A percentile compares a stretch with the other conserved stretches of the same genome.
These are phyloP conservation scores for Colletotrichum zoysiae DNA, from an alignment of 2,329 filamentous ascomycete genomes.

Conservation along the genomic window DNA sequence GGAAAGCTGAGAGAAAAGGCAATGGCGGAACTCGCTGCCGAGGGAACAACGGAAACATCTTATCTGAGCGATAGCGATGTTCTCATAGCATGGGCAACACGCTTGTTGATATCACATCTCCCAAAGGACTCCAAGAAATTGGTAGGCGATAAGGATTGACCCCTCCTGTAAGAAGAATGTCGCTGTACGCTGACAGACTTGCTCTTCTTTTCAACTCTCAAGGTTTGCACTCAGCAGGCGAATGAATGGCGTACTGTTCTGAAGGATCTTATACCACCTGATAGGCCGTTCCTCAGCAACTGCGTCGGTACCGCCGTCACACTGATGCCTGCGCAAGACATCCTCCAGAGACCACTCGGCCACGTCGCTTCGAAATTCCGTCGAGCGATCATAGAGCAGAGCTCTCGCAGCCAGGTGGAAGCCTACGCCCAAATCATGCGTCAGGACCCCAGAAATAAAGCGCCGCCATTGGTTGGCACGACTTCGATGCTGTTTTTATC, in stretches of 20 bases:
- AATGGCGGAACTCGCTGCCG: constrained; percentile 28
- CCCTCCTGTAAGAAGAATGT: no score
- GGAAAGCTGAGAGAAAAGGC: background rate
- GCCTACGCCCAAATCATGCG: constrained; percentile 7
- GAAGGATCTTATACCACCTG: background rate
- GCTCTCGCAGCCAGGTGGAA: constrained; percentile 13
- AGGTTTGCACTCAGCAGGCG: background rate
- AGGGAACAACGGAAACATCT: no score
- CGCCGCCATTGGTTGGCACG: constrained; percentile 50
- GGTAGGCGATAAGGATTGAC: no score
- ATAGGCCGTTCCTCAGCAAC: constrained; percentile 11
- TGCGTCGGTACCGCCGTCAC: background rate
- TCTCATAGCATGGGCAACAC: no score
- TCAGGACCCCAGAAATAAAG: constrained; percentile 41
- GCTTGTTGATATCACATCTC: no score
- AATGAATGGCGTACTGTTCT: constrained; percentile 9
- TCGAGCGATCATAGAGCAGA: background rate
- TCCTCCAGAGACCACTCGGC: background rate
- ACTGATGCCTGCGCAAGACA: background rate
- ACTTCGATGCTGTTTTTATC: constrained; percentile 47
- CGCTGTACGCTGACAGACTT: no score
- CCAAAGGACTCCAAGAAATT: no score
- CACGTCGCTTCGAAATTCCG: constrained; percentile 5
- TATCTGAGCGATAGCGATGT: no score
- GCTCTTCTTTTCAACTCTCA: no score